Base-by-base conservation (phyloP, 1,139 yeast genomes). In the Magnusiomyces paraingens region DNA sequence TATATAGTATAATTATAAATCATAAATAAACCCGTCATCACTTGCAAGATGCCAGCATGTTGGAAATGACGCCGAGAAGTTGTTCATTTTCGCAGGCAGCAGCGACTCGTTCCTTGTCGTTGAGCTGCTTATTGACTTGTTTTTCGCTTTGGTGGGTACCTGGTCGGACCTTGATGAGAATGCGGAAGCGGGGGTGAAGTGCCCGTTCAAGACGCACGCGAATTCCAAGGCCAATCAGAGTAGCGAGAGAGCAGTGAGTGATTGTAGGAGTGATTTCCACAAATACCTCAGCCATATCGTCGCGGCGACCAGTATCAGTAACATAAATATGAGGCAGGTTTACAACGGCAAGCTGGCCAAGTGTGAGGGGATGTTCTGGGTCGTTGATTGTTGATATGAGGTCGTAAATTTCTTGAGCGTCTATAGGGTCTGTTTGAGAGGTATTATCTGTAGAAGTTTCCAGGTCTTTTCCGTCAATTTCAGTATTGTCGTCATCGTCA, bases 71-170 rank as follows among this genome's bases (percentile, higher is more conserved):
- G 36, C 82, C 79, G 55, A 91, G 73, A 48, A 94, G 75, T 71
- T 94, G 99, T 57, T 88, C 96, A 63, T 94, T 94, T 65, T 94
- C 99, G 70, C 98, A 91, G 0, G 99, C 99, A 17, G 99, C 99
- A 29, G 97, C 96, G 0, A 93, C 98, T 59, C 99, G 76, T 69
- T 94, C 99, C 71, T 94, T 94, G 67, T 94, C 99, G 66, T 93
- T 93, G 59, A 94, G 78, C 70, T 94, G 99, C 66, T 93, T 91
- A 70, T 94, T 94, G 35, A 94, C 99, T 65, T 93, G 99, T 60
- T 80, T 81, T 66, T 94, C 99, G 63, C 95, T 87, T 68, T 93
- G 98, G 68, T 94, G 99, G 1, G 96, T 82, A 0, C 98, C 98
- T 62, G 88, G 88, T 64, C 91, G 88, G 51, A 94, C 81, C 52